These are phyloP conservation scores for Cornus florida DNA, from an alignment of 148 eudicot species.

Conservation along the genomic window DNA sequence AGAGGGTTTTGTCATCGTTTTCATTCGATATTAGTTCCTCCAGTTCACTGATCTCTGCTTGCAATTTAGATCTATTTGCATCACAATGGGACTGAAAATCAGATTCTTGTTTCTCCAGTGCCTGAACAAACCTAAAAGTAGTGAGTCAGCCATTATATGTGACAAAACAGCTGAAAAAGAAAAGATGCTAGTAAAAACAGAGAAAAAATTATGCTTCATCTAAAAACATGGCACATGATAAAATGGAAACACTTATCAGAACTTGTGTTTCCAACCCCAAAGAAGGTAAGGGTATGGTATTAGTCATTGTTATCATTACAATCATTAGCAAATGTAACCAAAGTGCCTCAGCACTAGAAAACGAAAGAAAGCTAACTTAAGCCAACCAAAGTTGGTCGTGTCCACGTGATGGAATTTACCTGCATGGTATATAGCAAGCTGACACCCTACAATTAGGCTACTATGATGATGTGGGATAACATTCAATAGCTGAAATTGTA, in stretches of 20 bases:
- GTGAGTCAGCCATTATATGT: slow-evolving; percentile 1
- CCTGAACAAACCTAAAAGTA: slow-evolving; percentile 24
- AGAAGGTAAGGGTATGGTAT: neutral
- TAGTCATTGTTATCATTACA: too few species aligned
- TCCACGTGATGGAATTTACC: too few species aligned
- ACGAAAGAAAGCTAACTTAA: too few species aligned
- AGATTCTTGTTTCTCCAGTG: slow-evolving; percentile 26
- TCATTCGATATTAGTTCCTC: slow-evolving; percentile 26
- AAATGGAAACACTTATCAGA: neutral
- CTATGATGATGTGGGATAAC: too few species aligned
- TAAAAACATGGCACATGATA: neutral
- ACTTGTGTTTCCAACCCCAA: neutral
- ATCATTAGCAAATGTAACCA: too few species aligned
- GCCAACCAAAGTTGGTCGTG: too few species aligned
- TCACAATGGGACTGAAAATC: slow-evolving; percentile 14
- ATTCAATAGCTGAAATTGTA: too few species aligned
- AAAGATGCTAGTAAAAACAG: neutral
- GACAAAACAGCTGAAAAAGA: slow-evolving; percentile 3
- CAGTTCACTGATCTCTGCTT: slow-evolving; percentile 34
- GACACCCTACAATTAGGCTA: too few species aligned
- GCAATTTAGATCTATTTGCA: slow-evolving; percentile 23
- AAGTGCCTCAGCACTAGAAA: too few species aligned
- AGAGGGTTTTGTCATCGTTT: slow-evolving; percentile 16
- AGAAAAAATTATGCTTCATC: neutral
- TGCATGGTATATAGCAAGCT: too few species aligned